Base-by-base conservation (phyloP, 768 basidiomycete genomes). In the Strobilomyces echinocephalus region DNA sequence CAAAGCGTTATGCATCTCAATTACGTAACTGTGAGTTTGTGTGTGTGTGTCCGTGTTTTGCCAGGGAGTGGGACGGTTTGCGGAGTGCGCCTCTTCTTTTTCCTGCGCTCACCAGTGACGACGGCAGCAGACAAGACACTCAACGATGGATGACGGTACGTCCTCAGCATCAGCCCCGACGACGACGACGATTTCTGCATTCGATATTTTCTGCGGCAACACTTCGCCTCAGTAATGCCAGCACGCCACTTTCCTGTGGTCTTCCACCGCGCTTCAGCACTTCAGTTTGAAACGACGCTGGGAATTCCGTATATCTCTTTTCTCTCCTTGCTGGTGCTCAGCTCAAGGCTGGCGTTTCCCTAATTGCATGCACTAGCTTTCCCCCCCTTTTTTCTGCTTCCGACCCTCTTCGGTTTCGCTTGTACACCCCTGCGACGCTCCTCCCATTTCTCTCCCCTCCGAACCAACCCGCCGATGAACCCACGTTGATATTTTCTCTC, bases 81-180 rank as follows among this genome's bases (percentile, higher is more conserved):
- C 18, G n/a, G 8, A 20, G 18, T 20, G 1, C 39, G 39, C 39
- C 9, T 16, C 0, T 40, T 24, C 35, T 61, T 49, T 31, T 6
- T 44, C 47, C 30, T 53, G 42, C 14, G 21, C 42, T 21, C 34
- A 54, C 49, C 20, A 31, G 46, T 39, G 49, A 24, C 58, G 31
- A 55, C 63, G 46, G 52, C 60, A 46, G 55, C 60, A 48, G 48
- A 63, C 24, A 69, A 66, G 55, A 52, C 49, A 61, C 46, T 60
- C 75, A 75, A 70, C 69, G 64, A 78, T 78, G 76, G 76, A 78
- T 78, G 78, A 87, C 83, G 85, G 85, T 87, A 87, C 85, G 85
- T 87, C 75, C 69, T 79, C 85, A 86, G 77, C 85, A 84, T 84
- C 82, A 80, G 75, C 83, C 74, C 76, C 84, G 76, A 73, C 83